A percentile compares a stretch with the other conserved stretches of the same genome.
Evolutionary conservation across 169 alveolate species (phyloP).

Genomic region (Plasmodium berghei): DNA sequence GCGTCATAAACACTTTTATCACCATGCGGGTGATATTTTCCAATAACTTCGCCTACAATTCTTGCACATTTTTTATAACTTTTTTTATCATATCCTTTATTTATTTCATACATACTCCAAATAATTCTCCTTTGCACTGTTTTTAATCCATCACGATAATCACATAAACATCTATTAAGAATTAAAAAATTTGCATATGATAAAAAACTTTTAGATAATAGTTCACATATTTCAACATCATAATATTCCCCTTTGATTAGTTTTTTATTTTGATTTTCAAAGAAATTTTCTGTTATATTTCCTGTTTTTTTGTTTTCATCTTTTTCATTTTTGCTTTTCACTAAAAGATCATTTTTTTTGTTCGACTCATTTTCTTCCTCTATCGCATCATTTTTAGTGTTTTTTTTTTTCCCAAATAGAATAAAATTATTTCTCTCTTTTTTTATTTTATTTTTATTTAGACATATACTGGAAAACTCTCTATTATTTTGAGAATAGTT

Average conservation of each 20-base stretch:
- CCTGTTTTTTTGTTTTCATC: neutral
- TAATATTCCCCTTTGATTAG: conserved; percentile 50
- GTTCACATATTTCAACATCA: conserved; percentile 75
- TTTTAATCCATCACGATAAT: conserved; percentile 89
- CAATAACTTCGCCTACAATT: conserved; percentile 91
- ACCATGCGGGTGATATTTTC: conserved; percentile 90
- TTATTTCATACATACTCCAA: conserved; percentile 89
- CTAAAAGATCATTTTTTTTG: neutral
- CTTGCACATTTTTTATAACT: conserved; percentile 88
- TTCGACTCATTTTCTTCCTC: neutral
- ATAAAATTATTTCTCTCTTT: neutral
- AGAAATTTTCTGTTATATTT: neutral
- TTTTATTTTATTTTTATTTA: neutral
- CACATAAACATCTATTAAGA: conserved; percentile 88
- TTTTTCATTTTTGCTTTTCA: neutral
- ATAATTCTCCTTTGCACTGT: conserved; percentile 89
- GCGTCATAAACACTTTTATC: conserved; percentile 91
- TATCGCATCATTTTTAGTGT: neutral
- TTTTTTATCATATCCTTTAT: conserved; percentile 32
- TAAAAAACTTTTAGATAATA: conserved; percentile 80
- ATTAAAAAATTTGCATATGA: conserved; percentile 87
- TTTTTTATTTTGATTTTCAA: conserved; percentile 12
- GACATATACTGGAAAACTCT: too few species aligned
- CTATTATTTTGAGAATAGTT: too few species aligned
- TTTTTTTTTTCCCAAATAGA: neutral